phyloP scores from a whole-genome alignment of 805 yeast species.

The Maudiozyma bulderi region DNA sequence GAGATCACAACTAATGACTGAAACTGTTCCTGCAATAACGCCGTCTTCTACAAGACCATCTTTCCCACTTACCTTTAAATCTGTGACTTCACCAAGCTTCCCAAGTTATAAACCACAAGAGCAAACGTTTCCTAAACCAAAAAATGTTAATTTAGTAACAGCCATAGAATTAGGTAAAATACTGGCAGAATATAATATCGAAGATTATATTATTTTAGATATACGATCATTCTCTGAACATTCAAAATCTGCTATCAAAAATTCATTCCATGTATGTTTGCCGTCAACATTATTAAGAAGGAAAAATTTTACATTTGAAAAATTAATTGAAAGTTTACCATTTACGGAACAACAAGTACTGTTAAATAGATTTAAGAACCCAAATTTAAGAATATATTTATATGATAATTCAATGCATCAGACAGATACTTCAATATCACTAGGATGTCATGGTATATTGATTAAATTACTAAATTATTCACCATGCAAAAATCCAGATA shows the following conservation, averaged over 20 bases:
- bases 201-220: conserved; percentile 34
- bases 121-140: conserved; percentile 17
- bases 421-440: conserved; percentile 17
- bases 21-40: neutral
- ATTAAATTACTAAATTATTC: conserved; percentile 15
- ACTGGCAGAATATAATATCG: neutral
- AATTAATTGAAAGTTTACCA: conserved; percentile 55
- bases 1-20: neutral
- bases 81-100: conserved; percentile 3
- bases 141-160: conserved; percentile 11
- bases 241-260: conserved; percentile 44
- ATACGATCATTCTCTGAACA: conserved; percentile 74
- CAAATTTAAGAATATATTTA: conserved; percentile 14
- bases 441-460: conserved; percentile 22
- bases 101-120: conserved; percentile 18
- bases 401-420: conserved; percentile 21
- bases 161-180: conserved; percentile 16
- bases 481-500: neutral
- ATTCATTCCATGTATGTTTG: conserved; percentile 67
- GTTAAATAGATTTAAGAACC: conserved; percentile 4
- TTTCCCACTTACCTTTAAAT: conserved; percentile 1
- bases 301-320: conserved; percentile 53
- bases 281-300: conserved; percentile 86
- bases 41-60: neutral
- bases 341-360: conserved; percentile 31